These are phyloP conservation scores for Tardiomyces digboiensis DNA, from an alignment of 1,139 yeast species.

Conservation along the genomic window DNA sequence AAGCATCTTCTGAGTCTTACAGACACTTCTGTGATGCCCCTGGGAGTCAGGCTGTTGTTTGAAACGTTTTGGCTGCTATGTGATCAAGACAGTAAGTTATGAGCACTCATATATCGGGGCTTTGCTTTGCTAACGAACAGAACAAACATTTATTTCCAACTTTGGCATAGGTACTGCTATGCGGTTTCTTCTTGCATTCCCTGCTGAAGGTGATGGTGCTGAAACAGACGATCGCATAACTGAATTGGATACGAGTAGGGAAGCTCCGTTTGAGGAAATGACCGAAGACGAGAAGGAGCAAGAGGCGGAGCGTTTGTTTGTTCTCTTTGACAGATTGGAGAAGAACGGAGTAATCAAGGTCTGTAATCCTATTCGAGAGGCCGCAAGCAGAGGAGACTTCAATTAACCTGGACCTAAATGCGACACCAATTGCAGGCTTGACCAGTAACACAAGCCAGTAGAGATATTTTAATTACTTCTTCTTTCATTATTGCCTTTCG, in stretches of 20 bases:
- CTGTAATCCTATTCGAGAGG: conserved; percentile 27
- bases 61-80: background rate
- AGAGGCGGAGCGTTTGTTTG: conserved; percentile 44
- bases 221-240: background rate
- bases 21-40: background rate
- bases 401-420: too few species aligned
- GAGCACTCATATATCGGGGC: background rate
- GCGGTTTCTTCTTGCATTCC: background rate
- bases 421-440: too few species aligned
- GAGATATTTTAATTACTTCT: too few species aligned
- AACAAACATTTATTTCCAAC: background rate
- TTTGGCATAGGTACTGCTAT: background rate
- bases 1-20: background rate
- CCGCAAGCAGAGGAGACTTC: conserved; percentile 16
- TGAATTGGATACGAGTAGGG: conserved; percentile 1
- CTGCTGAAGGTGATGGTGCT: background rate
- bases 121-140: background rate
- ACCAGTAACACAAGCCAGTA: too few species aligned
- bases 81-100: background rate
- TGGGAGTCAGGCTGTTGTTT: background rate
- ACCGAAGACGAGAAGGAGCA: conserved; percentile 43
- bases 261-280: conserved; percentile 21
- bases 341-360: conserved; percentile 38
- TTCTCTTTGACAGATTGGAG: conserved; percentile 40
- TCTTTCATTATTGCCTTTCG: too few species aligned